These are phyloP conservation scores for Harringtonia aguacate DNA, from an alignment of 2,329 filamentous ascomycete genomes.

Conservation along the genomic window DNA sequence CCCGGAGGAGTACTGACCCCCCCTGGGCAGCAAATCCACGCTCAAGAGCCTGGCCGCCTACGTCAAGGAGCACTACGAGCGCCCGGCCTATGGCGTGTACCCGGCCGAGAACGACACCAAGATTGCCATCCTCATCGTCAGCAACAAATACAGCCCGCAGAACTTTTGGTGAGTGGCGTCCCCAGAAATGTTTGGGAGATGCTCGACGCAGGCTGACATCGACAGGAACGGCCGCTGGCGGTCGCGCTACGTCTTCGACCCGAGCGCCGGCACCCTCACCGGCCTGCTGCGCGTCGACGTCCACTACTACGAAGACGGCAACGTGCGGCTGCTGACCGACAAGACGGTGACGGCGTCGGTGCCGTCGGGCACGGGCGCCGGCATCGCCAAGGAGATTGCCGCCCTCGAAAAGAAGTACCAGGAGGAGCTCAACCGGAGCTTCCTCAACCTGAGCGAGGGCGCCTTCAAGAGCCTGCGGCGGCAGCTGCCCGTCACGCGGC, in stretches of 20 bases:
- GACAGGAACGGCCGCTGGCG: constrained; percentile 91
- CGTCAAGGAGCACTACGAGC: constrained; percentile 80
- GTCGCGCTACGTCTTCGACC: constrained; percentile 70
- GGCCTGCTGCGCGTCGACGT: constrained; percentile 88
- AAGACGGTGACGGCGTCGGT: constrained; percentile 59
- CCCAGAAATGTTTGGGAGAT: neutral
- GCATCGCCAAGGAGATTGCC: constrained; percentile 69
- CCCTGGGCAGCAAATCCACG: constrained; percentile 62
- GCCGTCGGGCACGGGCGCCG: constrained; percentile 51
- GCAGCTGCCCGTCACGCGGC: constrained; percentile 89
- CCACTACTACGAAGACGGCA: constrained; percentile 99
- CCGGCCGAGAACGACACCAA: constrained; percentile 65
- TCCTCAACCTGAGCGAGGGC: constrained; percentile 79
- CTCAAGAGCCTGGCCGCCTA: constrained; percentile 67
- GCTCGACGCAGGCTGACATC: neutral
- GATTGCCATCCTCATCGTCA: constrained; percentile 74
- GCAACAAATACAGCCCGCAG: constrained; percentile 94
- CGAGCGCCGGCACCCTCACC: constrained; percentile 55
- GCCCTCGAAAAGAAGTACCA: constrained; percentile 83
- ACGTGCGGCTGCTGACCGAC: constrained; percentile 84
- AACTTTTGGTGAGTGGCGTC: constrained; percentile 73
- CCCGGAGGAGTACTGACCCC: too few species aligned
- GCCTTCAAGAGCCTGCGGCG: constrained; percentile 88
- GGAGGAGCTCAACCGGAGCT: constrained; percentile 87
- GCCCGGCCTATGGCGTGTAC: constrained; percentile 71